phyloP scores from a whole-genome alignment of 2,329 filamentous ascomycete genomes.

The Epichloe brachyelytri region DNA sequence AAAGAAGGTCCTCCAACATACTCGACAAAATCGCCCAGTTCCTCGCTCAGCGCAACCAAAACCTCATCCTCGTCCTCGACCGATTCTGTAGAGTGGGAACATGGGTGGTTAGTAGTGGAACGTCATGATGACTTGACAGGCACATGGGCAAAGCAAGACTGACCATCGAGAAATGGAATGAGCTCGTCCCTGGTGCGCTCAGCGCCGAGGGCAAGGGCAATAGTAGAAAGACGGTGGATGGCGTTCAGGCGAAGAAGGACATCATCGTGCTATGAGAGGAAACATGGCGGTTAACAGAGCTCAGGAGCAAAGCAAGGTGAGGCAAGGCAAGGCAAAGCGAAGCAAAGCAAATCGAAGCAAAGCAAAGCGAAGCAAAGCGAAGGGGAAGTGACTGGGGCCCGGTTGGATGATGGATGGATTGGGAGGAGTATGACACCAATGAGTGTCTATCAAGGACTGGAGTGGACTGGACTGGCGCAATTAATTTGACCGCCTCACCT shows the following conservation, averaged over 20 bases:
- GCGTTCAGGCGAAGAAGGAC: slow-evolving; percentile 95
- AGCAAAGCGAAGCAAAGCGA: background rate
- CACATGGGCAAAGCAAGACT: slow-evolving; percentile 24
- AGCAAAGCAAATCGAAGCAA: background rate
- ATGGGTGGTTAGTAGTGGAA: slow-evolving; percentile 1
- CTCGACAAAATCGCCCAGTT: slow-evolving; percentile 92
- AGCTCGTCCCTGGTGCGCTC: slow-evolving; percentile 97
- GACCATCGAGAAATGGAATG: slow-evolving; percentile 97
- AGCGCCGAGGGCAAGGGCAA: slow-evolving; percentile 87
- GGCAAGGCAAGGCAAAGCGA: background rate
- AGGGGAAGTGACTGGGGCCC: slow-evolving; percentile 6
- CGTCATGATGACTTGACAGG: slow-evolving; percentile 5
- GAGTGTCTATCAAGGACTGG: background rate
- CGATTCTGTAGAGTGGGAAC: slow-evolving; percentile 53
- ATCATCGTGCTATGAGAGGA: slow-evolving; percentile 70
- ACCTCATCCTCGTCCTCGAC: slow-evolving; percentile 99
- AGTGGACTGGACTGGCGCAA: background rate
- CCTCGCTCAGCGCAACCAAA: slow-evolving; percentile 89
- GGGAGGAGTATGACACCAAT: background rate
- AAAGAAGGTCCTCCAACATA: slow-evolving; percentile 91
- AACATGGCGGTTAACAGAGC: slow-evolving; percentile 14
- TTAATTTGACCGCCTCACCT: slow-evolving; percentile 46
- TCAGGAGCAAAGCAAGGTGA: slow-evolving; percentile 2
- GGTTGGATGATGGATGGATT: slow-evolving; percentile 6
- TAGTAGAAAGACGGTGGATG: slow-evolving; percentile 95